Conservation (phyloP, 176 grass and related monocot genomes). For the Urochloa ruziziensis region DNA sequence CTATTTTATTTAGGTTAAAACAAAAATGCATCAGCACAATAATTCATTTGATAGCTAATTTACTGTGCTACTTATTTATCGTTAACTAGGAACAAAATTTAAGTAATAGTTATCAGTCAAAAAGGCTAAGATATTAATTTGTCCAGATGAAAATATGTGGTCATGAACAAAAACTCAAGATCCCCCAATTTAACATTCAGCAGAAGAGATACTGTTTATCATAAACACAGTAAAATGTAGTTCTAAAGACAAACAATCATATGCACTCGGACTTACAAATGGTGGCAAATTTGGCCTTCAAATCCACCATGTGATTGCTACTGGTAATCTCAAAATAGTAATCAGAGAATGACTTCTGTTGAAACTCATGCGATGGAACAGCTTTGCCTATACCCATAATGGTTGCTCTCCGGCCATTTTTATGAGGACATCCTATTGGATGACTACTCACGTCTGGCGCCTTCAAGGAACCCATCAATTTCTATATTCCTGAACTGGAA, state of each 20-base stretch:
- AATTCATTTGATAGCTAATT: not conserved
- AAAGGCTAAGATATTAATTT: not conserved
- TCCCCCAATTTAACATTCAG: not conserved
- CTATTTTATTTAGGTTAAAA: not conserved
- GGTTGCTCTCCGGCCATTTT: not conserved
- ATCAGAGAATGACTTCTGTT: not conserved
- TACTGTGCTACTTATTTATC: not conserved
- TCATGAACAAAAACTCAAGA: too few relatives aligned
- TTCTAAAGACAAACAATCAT: not conserved
- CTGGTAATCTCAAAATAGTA: slow-evolving; percentile 11
- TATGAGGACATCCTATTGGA: not conserved
- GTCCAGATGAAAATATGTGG: not conserved
- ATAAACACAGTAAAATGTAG: not conserved
- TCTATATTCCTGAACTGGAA: not conserved
- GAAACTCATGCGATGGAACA: not conserved
- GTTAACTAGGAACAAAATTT: not conserved
- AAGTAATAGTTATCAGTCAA: not conserved
- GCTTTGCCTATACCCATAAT: not conserved
- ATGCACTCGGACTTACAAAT: not conserved
- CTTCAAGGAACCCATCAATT: not conserved
- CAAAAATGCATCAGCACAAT: not conserved
- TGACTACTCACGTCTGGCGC: not conserved
- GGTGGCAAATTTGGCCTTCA: not conserved
- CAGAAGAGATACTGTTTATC: not conserved
- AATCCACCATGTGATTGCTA: slow-evolving; percentile 10